phyloP scores from a whole-genome alignment of 768 basidiomycete species.

The Xerocomellus chrysenteron region DNA sequence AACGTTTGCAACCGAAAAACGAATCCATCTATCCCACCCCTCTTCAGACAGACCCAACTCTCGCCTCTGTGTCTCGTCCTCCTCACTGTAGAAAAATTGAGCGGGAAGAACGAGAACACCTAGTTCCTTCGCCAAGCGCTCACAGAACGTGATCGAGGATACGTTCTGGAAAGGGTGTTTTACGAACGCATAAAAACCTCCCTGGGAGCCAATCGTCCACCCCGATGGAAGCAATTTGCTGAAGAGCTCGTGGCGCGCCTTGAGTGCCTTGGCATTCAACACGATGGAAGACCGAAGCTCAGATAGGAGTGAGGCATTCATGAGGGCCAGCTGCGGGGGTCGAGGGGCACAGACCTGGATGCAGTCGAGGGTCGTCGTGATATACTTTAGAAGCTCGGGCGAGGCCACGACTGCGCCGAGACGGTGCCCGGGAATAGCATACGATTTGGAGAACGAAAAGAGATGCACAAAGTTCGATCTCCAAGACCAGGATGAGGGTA shows the following conservation, averaged over 20 bases:
- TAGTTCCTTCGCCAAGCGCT: constrained; percentile 54
- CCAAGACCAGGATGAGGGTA: constrained; percentile 44
- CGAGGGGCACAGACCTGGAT: constrained; percentile 80
- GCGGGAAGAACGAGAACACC: constrained; percentile 71
- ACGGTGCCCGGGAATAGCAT: constrained; percentile 80
- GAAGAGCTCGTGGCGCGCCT: constrained; percentile 58
- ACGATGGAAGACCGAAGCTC: constrained; percentile 52
- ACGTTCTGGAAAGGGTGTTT: constrained; percentile 55
- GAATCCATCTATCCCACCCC: constrained; percentile 62
- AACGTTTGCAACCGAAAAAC: constrained; percentile 84
- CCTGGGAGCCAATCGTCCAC: constrained; percentile 66
- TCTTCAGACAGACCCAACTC: constrained; percentile 26
- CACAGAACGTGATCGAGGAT: constrained; percentile 52
- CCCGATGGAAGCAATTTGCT: constrained; percentile 41
- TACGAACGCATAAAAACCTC: constrained; percentile 81
- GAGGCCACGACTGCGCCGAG: constrained; percentile 71
- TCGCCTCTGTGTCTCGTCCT: constrained; percentile 12
- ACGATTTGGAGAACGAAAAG: constrained; percentile 81
- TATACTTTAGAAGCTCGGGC: constrained; percentile 45
- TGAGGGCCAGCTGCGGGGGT: constrained; percentile 67
- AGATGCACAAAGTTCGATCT: constrained; percentile 61
- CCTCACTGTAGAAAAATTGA: constrained; percentile 49
- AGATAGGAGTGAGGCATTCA: constrained; percentile 48
- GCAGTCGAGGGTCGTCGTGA: constrained; percentile 69
- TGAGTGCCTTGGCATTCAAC: constrained; percentile 47